These are phyloP conservation scores for Lachancea fermentati DNA, from an alignment of 805 yeast genomes.

Conservation along the genomic window DNA sequence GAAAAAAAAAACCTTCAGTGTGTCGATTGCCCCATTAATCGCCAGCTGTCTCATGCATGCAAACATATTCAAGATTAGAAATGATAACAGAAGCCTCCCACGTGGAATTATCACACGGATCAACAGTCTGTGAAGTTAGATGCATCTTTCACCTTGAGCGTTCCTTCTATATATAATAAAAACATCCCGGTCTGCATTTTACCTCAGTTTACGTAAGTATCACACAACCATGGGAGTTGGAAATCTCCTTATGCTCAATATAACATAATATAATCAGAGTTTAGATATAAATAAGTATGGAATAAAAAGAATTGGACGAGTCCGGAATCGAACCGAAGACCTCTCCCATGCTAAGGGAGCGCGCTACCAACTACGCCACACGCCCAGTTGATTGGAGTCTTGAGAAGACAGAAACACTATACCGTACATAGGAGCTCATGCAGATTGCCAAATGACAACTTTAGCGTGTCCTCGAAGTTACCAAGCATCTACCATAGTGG, in stretches of 20 bases:
- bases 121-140: not conserved
- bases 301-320: conserved; percentile 9
- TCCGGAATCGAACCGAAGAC: conserved; percentile 63
- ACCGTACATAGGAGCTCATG: too few relatives aligned
- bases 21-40: not conserved
- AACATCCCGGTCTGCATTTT: not conserved
- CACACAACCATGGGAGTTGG: too few relatives aligned
- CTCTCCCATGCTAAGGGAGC: conserved; percentile 69
- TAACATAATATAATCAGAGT: too few relatives aligned
- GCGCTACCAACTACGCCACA: conserved; percentile 78
- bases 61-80: not conserved
- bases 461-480: too few relatives aligned
- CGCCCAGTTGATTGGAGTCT: conserved; percentile 40
- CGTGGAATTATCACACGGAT: not conserved
- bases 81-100: not conserved
- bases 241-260: too few relatives aligned
- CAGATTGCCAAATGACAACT: too few relatives aligned
- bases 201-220: not conserved
- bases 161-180: not conserved
- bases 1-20: not conserved
- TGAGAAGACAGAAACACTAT: too few relatives aligned
- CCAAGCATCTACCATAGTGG: too few relatives aligned
- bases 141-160: not conserved
- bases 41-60: not conserved
- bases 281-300: too few relatives aligned